Conservation (phyloP, 495 filamentous ascomycete genomes). For the Zalerion maritima region DNA sequence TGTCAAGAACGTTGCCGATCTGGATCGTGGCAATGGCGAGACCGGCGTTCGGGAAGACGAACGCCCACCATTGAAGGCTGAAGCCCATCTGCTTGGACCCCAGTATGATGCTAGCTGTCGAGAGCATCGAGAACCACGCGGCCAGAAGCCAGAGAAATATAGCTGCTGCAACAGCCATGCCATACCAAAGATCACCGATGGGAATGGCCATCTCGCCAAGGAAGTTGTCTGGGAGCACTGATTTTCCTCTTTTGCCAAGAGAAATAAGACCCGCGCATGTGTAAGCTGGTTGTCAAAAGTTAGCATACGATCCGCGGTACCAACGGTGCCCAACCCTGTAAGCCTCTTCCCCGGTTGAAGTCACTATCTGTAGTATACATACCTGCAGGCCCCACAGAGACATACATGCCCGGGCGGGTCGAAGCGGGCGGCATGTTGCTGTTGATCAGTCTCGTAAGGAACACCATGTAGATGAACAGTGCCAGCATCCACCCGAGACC, state of each 20-base stretch:
- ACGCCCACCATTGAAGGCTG: slow-evolving; percentile 24
- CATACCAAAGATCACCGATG: slow-evolving; percentile 21
- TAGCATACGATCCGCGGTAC: slow-evolving; percentile 4
- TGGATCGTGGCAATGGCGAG: slow-evolving; percentile 22
- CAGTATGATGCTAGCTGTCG: slow-evolving; percentile 23
- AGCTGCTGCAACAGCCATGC: slow-evolving; percentile 29
- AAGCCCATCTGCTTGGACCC: slow-evolving; percentile 24
- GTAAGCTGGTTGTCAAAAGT: too few species aligned
- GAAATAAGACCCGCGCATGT: too few species aligned
- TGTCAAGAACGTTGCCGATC: slow-evolving; percentile 17
- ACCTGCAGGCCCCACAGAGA: slow-evolving; percentile 38
- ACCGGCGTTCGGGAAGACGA: slow-evolving; percentile 32
- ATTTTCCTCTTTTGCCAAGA: background rate
- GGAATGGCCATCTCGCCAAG: slow-evolving; percentile 2
- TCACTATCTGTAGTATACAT: slow-evolving; percentile 42
- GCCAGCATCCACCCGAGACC: slow-evolving; percentile 24
- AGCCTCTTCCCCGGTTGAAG: too few species aligned
- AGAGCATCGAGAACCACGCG: slow-evolving; percentile 45
- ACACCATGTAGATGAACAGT: slow-evolving; percentile 20
- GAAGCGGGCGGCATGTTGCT: slow-evolving; percentile 14
- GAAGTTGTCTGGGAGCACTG: slow-evolving; percentile 1
- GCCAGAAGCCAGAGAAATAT: slow-evolving; percentile 44
- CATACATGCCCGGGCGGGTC: slow-evolving; percentile 34
- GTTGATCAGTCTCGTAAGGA: slow-evolving; percentile 16
- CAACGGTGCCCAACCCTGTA: too few species aligned